Base-by-base conservation (phyloP, 2,329 filamentous ascomycete species). In the Fusarium xyrophilum region DNA sequence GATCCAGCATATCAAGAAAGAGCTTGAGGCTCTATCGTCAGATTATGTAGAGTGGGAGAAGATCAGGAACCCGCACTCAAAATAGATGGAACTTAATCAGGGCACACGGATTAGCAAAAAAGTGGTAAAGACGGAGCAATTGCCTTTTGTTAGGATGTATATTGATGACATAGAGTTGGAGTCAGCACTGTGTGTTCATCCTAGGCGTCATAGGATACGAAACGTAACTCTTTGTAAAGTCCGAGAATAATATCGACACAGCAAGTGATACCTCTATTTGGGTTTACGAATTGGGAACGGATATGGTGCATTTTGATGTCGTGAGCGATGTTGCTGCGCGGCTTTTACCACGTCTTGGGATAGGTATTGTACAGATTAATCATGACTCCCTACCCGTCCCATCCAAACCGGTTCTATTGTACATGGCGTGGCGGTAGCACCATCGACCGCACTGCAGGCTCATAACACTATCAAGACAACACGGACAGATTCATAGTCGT, bases 1-100 rank as follows among this genome's bases (percentile, higher is more conserved):
- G 81, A 83, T 96, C 35, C 83, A 86, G 75, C 90, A 94, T 76
- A 82, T 96, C 67, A 91, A 89, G 79, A 90, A 89, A 76, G 90
- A 93, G 76, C 82, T 90, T 17, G 89, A 91, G 75, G 83, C 86
- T 52, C 82, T 89, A 68, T 86, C 85, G 71, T 82, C 84, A 42
- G 86, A 88, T 64, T 88, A 84, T 63, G 80, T 83, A 15, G 80
- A 83, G 28, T 88, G 86, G 85, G 83, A 86, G 69, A 83, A 82
- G 74, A 83, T 83, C 65, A 80, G 82, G 55, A 80, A 80, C 67
- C 78, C 81, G 15, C 71, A 76, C 27, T 73, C 79, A 19, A 80
- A 79, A 61, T 75, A 76, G 40, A 76, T 68, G 66, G 38, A 33
- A 38, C 28, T 54, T 54, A 54, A 60, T 56, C 21, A 55, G 42